Conservation (phyloP, 2,329 filamentous ascomycete genomes). For the Domatiomyces globalis region DNA sequence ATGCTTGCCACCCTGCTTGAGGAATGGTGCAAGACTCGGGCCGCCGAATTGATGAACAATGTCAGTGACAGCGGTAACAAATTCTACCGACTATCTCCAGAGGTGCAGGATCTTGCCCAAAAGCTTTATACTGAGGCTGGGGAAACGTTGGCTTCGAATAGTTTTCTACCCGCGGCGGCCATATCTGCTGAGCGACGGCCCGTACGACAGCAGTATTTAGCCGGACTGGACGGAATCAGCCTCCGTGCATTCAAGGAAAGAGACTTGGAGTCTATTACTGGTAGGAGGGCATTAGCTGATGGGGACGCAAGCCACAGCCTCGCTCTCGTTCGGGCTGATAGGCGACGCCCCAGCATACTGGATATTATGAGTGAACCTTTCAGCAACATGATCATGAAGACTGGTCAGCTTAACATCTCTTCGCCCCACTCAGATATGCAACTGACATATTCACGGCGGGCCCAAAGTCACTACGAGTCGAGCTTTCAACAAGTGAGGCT, state of each 20-base stretch:
- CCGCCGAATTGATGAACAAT: slow-evolving; percentile 31
- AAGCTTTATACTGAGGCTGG: slow-evolving; percentile 30
- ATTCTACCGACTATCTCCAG: slow-evolving; percentile 29
- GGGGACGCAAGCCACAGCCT: slow-evolving; percentile 7
- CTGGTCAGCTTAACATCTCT: slow-evolving; percentile 15
- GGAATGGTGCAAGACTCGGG: slow-evolving; percentile 31
- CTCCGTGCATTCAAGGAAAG: slow-evolving; percentile 25
- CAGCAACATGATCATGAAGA: slow-evolving; percentile 14
- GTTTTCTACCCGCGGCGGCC: slow-evolving; percentile 27
- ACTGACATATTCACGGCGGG: slow-evolving; percentile 19
- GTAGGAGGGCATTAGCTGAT: slow-evolving; percentile 12
- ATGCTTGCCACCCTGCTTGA: slow-evolving; percentile 33
- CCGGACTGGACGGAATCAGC: slow-evolving; percentile 30
- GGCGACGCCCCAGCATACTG: background rate
- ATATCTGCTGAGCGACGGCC: slow-evolving; percentile 26
- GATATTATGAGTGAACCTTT: slow-evolving; percentile 2
- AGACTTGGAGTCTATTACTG: slow-evolving; percentile 4
- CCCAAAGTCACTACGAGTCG: slow-evolving; percentile 30
- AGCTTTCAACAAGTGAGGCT: slow-evolving; percentile 41
- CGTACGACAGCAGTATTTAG: slow-evolving; percentile 29
- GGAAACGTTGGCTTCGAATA: slow-evolving; percentile 28
- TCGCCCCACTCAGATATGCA: slow-evolving; percentile 13
- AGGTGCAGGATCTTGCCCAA: slow-evolving; percentile 29
- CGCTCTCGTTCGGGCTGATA: background rate
- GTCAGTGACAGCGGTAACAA: slow-evolving; percentile 22